These are phyloP conservation scores for Aspergillus nidulans DNA, from an alignment of 495 filamentous ascomycete genomes.

Conservation along the genomic window DNA sequence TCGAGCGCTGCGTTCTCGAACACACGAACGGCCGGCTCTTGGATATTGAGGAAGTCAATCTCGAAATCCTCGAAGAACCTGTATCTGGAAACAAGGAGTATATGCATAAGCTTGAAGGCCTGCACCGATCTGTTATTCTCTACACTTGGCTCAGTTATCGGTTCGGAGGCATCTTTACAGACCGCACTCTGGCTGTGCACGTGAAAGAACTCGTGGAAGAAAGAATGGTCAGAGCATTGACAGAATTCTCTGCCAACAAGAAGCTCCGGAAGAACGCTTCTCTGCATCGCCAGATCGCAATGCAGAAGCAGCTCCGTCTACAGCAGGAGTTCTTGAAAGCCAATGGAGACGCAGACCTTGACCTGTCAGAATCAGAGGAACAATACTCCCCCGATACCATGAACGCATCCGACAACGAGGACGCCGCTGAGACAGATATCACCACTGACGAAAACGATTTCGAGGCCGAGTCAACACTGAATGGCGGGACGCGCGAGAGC, in stretches of 20 bases:
- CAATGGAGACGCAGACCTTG: conserved; percentile 7
- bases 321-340: conserved; percentile 23
- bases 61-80: conserved; percentile 62
- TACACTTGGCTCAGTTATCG: conserved; percentile 83
- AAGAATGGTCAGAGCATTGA: conserved; percentile 65
- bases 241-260: conserved; percentile 49
- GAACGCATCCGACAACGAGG: background rate
- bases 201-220: conserved; percentile 75
- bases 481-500: no score
- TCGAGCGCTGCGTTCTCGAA: conserved; percentile 64
- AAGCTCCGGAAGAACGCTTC: conserved; percentile 41
- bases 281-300: conserved; percentile 36
- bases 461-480: background rate
- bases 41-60: conserved; percentile 57
- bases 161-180: conserved; percentile 72
- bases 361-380: conserved; percentile 8
- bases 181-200: conserved; percentile 71
- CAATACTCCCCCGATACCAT: background rate
- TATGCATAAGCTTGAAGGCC: conserved; percentile 59
- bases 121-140: conserved; percentile 78
- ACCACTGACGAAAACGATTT: background rate
- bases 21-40: conserved; percentile 59
- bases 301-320: conserved; percentile 36
- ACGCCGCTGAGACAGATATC: background rate
- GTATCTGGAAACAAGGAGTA: conserved; percentile 44